phyloP scores from a whole-genome alignment of 1,139 yeast genomes.

The Fermentozyma sake region DNA sequence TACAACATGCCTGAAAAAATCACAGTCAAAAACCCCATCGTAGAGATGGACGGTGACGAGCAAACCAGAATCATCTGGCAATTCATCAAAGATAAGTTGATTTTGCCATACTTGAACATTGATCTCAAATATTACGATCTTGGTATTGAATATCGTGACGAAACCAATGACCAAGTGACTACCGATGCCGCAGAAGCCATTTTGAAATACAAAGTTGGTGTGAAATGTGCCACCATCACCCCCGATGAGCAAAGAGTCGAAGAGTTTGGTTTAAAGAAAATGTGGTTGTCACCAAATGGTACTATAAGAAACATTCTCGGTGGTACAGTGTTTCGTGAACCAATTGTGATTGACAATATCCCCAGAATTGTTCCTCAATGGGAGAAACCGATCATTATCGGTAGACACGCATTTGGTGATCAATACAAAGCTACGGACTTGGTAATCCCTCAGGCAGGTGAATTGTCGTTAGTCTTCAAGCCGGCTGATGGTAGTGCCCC shows the following conservation, averaged over 20 bases:
- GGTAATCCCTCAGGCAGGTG: conserved; percentile 65
- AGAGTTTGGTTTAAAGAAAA: conserved; percentile 68
- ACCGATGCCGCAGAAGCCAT: conserved; percentile 75
- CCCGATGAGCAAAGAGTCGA: conserved; percentile 81
- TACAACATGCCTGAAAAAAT: too few species aligned
- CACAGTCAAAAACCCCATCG: conserved; percentile 66
- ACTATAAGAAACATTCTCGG: conserved; percentile 77
- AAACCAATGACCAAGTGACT: conserved; percentile 69
- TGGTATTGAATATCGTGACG: conserved; percentile 66
- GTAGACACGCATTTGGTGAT: conserved; percentile 85
- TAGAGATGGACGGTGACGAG: conserved; percentile 83
- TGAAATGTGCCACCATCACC: conserved; percentile 83
- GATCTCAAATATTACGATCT: conserved; percentile 75
- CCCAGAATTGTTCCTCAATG: conserved; percentile 76
- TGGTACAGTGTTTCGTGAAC: conserved; percentile 83
- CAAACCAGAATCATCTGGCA: conserved; percentile 86
- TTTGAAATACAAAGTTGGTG: conserved; percentile 71
- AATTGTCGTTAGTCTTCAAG: conserved; percentile 59
- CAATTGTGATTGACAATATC: conserved; percentile 70
- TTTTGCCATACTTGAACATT: conserved; percentile 66
- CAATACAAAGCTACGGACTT: conserved; percentile 80
- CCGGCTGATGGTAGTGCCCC: conserved; percentile 55
- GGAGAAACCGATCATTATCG: conserved; percentile 80
- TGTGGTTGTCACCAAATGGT: conserved; percentile 88
- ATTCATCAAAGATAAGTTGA: conserved; percentile 63